Evolutionary conservation across 192 early-diverging fungal genomes (phyloP), one percentile per base, ranked within the genome.

Genomic region (Coemansia sp.): DNA sequence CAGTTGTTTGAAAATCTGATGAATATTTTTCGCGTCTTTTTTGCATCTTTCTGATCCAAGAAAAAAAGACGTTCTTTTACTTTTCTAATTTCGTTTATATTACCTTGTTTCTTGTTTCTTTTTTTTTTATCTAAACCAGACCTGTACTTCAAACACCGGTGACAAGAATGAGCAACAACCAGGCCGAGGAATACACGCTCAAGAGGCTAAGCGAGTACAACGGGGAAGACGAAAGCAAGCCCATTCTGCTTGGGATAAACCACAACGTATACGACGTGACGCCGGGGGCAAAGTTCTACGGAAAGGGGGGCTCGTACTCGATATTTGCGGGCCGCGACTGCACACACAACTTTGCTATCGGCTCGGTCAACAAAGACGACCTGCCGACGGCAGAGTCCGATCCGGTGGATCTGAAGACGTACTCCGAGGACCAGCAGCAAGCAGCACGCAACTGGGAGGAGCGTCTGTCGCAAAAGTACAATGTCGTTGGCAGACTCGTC

Each of bases 281-380:
- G 3, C 69, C 79, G 9, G 91, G 91, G 11, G 72, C 85, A n/a
- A 83, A 78, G 52, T 95, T 95, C 74, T 97, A 97, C 74, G 93
- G 95, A 0, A 93, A 93, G 59, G 76, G 62, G 15, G 90, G 90
- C 9, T 89, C 88, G 42, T 97, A 97, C 71, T 90, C 86, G 37
- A 90, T 94, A 82, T 95, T 95, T 87, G 92, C 94, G 9, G 95
- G 95, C 5, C 88, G 89, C 40, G 95, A 97, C 77, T 92, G 94
- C 12, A 94, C 93, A 19, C 85, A 92, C 47, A 92, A 93, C 3
- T 76, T 97, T 52, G 90, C 94, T 39, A 92, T 91, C 71, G 83
- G 91, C 56, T 94, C 94, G 36, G 93, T 97, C 66, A 89, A 93
- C 64, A 72, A 70, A 45, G 78, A 84, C 2, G 87, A 92, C 81